Conservation (phyloP, 2,329 filamentous ascomycete genomes). For the Trichoderma sp. region DNA sequence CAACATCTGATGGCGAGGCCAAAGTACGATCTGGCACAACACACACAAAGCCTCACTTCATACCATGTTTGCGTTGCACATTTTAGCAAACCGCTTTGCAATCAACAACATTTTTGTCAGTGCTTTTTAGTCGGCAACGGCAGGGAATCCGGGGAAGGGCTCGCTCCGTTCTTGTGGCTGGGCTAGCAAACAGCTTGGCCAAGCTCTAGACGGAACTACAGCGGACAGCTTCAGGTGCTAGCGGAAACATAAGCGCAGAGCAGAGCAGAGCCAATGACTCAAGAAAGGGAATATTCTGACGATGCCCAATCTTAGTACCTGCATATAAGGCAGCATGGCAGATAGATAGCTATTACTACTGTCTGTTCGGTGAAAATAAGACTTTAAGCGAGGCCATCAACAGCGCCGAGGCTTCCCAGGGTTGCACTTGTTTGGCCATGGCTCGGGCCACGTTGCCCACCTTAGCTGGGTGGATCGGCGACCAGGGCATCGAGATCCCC, state of each 20-base stretch:
- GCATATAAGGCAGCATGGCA: background rate
- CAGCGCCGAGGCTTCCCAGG: background rate
- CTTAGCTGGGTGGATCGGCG: slow-evolving; percentile 6
- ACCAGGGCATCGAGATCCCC: slow-evolving; percentile 1
- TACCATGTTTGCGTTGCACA: background rate
- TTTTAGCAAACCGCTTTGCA: background rate
- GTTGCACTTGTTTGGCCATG: slow-evolving; percentile 6
- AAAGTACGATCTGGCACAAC: background rate
- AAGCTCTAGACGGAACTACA: background rate
- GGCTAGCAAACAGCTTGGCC: slow-evolving; percentile 10
- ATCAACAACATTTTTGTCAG: background rate
- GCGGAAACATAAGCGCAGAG: background rate
- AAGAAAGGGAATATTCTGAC: background rate
- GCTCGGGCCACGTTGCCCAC: slow-evolving; percentile 17
- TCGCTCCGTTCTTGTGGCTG: slow-evolving; percentile 8
- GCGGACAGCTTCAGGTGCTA: background rate
- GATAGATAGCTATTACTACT: background rate
- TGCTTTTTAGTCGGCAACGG: background rate
- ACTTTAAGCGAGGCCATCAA: slow-evolving; percentile 11
- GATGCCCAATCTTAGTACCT: background rate
- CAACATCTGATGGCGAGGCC: background rate
- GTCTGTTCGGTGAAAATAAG: background rate
- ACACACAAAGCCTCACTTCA: background rate
- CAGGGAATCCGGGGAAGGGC: background rate
- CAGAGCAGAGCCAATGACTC: background rate